Percentiles rank a stretch among this genome's conserved stretches.
These are phyloP conservation scores for Taphrina communis DNA, from an alignment of 1,139 yeast species.

Conservation along the genomic window DNA sequence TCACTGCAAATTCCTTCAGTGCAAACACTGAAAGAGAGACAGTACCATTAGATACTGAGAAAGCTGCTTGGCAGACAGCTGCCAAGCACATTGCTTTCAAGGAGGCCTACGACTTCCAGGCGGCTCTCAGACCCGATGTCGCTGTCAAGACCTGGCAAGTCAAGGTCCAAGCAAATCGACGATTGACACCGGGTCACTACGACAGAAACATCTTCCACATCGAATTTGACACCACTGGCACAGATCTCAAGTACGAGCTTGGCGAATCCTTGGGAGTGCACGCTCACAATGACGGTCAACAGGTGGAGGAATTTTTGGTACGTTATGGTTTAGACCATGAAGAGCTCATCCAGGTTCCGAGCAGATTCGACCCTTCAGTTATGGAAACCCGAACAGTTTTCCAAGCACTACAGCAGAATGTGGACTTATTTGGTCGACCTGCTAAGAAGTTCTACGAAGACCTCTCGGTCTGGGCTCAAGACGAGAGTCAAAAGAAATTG, in stretches of 20 bases:
- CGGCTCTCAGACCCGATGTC: conserved; percentile 82
- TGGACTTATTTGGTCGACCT: conserved; percentile 92
- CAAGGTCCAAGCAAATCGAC: conserved; percentile 86
- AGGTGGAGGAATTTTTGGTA: conserved; percentile 70
- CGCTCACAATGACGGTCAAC: conserved; percentile 75
- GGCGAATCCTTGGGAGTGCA: conserved; percentile 98
- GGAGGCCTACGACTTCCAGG: conserved; percentile 70
- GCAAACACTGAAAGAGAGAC: conserved; percentile 51
- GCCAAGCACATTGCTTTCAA: conserved; percentile 77
- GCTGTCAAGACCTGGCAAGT: conserved; percentile 85
- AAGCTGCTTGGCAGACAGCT: conserved; percentile 59
- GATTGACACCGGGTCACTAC: conserved; percentile 90
- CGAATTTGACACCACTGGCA: conserved; percentile 88
- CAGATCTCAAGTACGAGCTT: conserved; percentile 87
- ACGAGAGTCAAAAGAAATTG: conserved; percentile 67
- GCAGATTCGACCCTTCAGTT: conserved; percentile 65
- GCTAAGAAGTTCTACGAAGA: conserved; percentile 92
- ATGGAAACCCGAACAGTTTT: conserved; percentile 78
- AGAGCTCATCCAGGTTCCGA: conserved; percentile 71
- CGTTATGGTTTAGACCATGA: conserved; percentile 75
- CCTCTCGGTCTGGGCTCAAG: conserved; percentile 73
- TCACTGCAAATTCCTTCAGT: conserved; percentile 48
- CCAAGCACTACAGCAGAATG: conserved; percentile 77
- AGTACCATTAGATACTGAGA: conserved; percentile 55
- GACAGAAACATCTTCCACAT: conserved; percentile 96